A percentile compares a stretch with the other conserved stretches of the same genome.
phyloP scores from a whole-genome alignment of 345 rosid species.

The Lepidium aucheri region DNA sequence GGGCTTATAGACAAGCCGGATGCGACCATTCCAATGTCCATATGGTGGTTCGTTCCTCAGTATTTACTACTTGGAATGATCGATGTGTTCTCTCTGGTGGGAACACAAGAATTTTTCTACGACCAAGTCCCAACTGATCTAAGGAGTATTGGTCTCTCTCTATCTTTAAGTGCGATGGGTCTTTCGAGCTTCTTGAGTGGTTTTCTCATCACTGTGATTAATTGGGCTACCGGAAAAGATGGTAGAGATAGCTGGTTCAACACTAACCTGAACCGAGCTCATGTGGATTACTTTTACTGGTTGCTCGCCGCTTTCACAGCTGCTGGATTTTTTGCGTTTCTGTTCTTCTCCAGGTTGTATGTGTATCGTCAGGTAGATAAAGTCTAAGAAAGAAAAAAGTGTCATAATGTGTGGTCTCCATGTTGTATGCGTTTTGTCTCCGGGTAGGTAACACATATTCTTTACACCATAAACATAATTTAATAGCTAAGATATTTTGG shows the following conservation, averaged over 20 bases:
- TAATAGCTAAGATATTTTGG: neutral
- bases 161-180: constrained; percentile 52
- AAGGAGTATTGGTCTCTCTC: constrained; percentile 82
- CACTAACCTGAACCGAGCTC: constrained; percentile 55
- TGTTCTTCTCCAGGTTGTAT: constrained; percentile 37
- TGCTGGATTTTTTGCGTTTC: constrained; percentile 25
- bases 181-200: constrained; percentile 67
- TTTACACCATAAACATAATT: neutral
- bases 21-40: constrained; percentile 50
- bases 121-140: constrained; percentile 71
- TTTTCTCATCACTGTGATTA: constrained; percentile 50
- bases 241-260: constrained; percentile 54
- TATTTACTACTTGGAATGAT: constrained; percentile 46
- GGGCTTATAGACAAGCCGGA: constrained; percentile 47
- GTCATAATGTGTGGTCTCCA: neutral
- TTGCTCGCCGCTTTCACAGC: constrained; percentile 47
- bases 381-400: neutral
- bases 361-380: constrained; percentile 28
- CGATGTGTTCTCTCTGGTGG: constrained; percentile 60
- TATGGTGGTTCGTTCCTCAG: constrained; percentile 86
- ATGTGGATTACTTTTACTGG: constrained; percentile 63
- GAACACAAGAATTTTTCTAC: constrained; percentile 85
- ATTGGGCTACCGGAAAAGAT: constrained; percentile 28
- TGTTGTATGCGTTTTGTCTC: no score
- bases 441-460: no score